Evolutionary conservation across 2,329 filamentous ascomycete species (phyloP), one percentile per base, ranked within the genome.

Genomic region (Lecanicillium sp.): DNA sequence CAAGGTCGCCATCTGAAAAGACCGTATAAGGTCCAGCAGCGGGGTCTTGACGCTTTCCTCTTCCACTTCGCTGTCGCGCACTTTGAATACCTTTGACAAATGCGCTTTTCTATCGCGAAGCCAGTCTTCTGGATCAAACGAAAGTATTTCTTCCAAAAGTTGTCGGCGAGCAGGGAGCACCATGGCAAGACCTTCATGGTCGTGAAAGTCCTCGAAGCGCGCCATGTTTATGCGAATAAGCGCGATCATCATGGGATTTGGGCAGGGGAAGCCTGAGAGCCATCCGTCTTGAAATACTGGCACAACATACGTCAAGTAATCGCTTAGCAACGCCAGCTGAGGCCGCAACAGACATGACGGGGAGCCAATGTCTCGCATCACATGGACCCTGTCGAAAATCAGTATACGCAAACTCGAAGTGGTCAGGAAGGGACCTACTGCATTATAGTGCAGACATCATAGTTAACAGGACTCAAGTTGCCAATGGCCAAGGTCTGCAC

Each of bases 361-460:
- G 9, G 45, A 35, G 14, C 45, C 45, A 2, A 48, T 20, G n/a
- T 48, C 45, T n/a, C 38, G 45, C 45, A 48, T 48, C 12, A 48
- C 38, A 11, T 37, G 29, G 4, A 41, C 21, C 12, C 45, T 48
- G 19, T 29, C 26, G 12, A 19, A 26, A 9, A 27, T 48, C 21
- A 40, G 36, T 21, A 14, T 30, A 8, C 27, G 8, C 14, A 8
- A 30, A 35, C n/a, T n/a, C n/a, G n/a, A n/a, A n/a, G n/a, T n/a
- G n/a, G n/a, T 35, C 32, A 8, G n/a, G 2, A 9, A 10, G n/a
- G 12, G 5, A 27, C 47, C 6, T 50, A 47, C 50, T 49, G 42
- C 50, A 47, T 52, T 3, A 44, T 30, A 12, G 38, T 47, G 23
- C 42, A 44, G 9, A 52, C 10, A 14, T 44, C 36, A 32, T 48